Percentiles rank a stretch among this genome's conserved stretches.
phyloP scores from a whole-genome alignment of 305 asterid genomes.

The Fraxinus latifolia region DNA sequence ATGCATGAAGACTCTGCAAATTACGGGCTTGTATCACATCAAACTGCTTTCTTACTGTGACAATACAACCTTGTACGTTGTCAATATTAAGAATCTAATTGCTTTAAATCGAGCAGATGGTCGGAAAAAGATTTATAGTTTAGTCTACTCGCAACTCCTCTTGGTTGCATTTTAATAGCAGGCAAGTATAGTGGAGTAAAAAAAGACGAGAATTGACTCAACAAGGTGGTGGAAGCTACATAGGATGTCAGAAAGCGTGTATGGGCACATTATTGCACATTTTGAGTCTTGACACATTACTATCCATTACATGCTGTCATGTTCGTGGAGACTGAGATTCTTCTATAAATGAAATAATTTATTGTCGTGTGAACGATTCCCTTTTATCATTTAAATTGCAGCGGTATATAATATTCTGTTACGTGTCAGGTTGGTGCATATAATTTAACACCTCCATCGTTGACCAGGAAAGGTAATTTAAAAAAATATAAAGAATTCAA shows the following conservation, averaged over 20 bases:
- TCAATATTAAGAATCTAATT: background rate
- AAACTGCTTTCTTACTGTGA: background rate
- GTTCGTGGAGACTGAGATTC: constrained; percentile 61
- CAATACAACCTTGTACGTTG: background rate
- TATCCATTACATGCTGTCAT: constrained; percentile 43
- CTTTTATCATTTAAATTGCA: background rate
- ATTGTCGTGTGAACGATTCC: background rate
- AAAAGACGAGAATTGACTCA: constrained; percentile 53
- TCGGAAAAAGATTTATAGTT: background rate
- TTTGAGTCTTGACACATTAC: background rate
- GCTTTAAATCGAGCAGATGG: background rate
- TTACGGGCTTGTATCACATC: background rate
- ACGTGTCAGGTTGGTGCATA: background rate
- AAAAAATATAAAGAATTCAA: background rate
- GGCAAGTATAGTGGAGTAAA: background rate
- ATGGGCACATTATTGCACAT: background rate
- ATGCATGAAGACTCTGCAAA: background rate
- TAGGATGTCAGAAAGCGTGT: constrained; percentile 48
- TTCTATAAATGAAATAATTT: constrained; percentile 37
- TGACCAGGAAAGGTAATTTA: background rate
- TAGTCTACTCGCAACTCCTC: background rate
- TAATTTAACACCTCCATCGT: background rate
- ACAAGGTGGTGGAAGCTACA: constrained; percentile 66
- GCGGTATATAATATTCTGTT: background rate
- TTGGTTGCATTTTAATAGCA: background rate